Evolutionary conservation across 148 eudicot genomes (phyloP).

Genomic region (Suaeda aralocaspica): DNA sequence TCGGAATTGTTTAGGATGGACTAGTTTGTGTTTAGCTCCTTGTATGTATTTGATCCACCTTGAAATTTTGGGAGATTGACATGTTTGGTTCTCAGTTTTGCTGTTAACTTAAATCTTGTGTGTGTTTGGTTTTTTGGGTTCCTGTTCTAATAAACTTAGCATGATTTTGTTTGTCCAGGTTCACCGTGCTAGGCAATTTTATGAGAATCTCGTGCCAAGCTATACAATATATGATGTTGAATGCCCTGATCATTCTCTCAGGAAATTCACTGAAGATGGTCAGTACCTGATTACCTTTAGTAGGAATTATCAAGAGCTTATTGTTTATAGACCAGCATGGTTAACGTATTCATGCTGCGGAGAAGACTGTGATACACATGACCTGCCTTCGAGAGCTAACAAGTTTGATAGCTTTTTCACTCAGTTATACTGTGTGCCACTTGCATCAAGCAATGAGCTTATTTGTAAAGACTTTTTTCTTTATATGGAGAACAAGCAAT

Average conservation of each 20-base stretch:
- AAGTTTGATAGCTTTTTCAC: constrained; percentile 89
- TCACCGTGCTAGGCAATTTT: constrained; percentile 65
- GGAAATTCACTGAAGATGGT: constrained; percentile 98
- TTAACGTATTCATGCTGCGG: constrained; percentile 71
- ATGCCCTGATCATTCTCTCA: constrained; percentile 82
- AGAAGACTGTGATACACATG: constrained; percentile 49
- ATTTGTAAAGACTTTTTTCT: constrained; percentile 96
- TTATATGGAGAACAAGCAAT: constrained; percentile 60
- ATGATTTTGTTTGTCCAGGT: constrained; percentile 46
- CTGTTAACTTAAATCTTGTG: constrained; percentile 8
- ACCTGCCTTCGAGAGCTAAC: constrained; percentile 62
- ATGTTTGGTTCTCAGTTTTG: neutral
- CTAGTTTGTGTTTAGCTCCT: too few relatives aligned
- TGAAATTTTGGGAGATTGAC: neutral
- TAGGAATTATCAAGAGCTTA: constrained; percentile 77
- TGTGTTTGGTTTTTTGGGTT: neutral
- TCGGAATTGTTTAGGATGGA: too few relatives aligned
- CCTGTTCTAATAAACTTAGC: neutral
- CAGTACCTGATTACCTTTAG: constrained; percentile 79
- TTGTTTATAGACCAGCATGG: constrained; percentile 90
- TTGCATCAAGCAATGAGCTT: constrained; percentile 75
- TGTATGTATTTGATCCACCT: too few relatives aligned
- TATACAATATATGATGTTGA: constrained; percentile 78
- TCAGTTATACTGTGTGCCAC: constrained; percentile 56
- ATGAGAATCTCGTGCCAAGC: constrained; percentile 91